Evolutionary conservation across 306 rosid genomes (phyloP), one percentile per base, ranked within the genome.

Genomic region (Vigna unguiculata): DNA sequence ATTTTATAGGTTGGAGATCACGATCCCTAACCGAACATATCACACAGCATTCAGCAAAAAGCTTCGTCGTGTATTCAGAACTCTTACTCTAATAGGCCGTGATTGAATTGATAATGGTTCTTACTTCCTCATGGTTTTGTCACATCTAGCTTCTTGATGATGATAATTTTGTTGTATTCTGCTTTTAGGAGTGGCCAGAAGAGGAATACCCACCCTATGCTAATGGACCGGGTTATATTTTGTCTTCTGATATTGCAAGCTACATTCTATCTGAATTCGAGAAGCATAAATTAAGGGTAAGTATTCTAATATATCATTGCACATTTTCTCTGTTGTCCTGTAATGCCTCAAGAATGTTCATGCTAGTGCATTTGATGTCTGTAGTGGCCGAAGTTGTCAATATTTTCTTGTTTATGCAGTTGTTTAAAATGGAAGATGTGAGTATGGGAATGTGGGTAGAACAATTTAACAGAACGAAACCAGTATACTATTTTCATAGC

Each of bases 401-500:
- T 65, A 64, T 40, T 74, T 38, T 41, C 20, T 65, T 70, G 38
- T 24, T 63, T 45, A 51, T 81, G 89, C 89, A 93, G 98, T 75
- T 93, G 79, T 93, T 93, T 68, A 93, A 93, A 85, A 93, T 93
- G 98, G 98, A 93, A 84, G 98, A 93, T 64, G 98, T 93, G 80
- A 93, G 98, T 71, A 86, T 93, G 98, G 98, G 98, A 84, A 84
- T 91, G 98, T 93, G 98, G 98, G 93, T 93, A 7, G 88, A 88
- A 77, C 81, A 88, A 75, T 93, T 91, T 82, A 93, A 89, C 89
- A 66, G 80, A 62, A 74, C 91, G 22, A 91, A 63, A 71, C 80
- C 83, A n/a, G 96, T 93, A 4, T 49, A 81, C 53, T 93, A 93
- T 79, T 47, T 69, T 21, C 98, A 93, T 73, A 91, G 90, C 91